A percentile compares a stretch with the other conserved stretches of the same genome.
Conservation (phyloP, 1,139 yeast genomes). For the Yamadazyma atmosphaerica region DNA sequence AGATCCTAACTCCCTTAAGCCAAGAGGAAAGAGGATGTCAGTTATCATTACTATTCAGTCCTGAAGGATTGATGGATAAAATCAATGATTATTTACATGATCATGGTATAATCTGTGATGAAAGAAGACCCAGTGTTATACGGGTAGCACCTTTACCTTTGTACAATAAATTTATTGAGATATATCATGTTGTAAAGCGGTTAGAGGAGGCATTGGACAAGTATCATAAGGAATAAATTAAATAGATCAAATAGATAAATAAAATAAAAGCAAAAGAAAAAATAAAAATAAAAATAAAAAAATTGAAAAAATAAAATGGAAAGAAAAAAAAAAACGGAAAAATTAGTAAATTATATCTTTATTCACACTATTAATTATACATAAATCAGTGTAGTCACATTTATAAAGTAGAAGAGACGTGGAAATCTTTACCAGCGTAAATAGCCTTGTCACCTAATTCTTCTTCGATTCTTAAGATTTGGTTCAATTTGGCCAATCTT, state of each 20-base stretch:
- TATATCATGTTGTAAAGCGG: slow-evolving; percentile 45
- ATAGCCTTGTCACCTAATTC: slow-evolving; percentile 93
- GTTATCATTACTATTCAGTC: slow-evolving; percentile 64
- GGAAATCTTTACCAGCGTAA: slow-evolving; percentile 92
- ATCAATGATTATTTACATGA: slow-evolving; percentile 52
- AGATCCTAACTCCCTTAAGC: slow-evolving; percentile 70
- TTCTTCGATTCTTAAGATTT: slow-evolving; percentile 96
- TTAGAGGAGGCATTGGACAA: slow-evolving; percentile 40
- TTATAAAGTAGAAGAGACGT: slow-evolving; percentile 40
- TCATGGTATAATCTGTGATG: slow-evolving; percentile 78
- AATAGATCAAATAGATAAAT: too few species aligned
- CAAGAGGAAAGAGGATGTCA: slow-evolving; percentile 74
- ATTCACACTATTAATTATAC: neutral
- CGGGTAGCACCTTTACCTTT: slow-evolving; percentile 83
- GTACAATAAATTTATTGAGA: slow-evolving; percentile 75
- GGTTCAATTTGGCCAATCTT: slow-evolving; percentile 97
- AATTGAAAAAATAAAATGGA: too few species aligned
- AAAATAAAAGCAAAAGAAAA: too few species aligned
- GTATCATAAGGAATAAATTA: slow-evolving; percentile 7
- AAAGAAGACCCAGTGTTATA: slow-evolving; percentile 84
- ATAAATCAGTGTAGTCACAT: slow-evolving; percentile 6
- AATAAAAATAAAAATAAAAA: too few species aligned
- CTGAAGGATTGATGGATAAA: slow-evolving; percentile 58
- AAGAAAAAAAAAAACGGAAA: too few species aligned
- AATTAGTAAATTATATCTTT: neutral